Evolutionary conservation across 139 green algal genomes (phyloP), one percentile per base, ranked within the genome.

Genomic region (Nannochloris sp.): DNA sequence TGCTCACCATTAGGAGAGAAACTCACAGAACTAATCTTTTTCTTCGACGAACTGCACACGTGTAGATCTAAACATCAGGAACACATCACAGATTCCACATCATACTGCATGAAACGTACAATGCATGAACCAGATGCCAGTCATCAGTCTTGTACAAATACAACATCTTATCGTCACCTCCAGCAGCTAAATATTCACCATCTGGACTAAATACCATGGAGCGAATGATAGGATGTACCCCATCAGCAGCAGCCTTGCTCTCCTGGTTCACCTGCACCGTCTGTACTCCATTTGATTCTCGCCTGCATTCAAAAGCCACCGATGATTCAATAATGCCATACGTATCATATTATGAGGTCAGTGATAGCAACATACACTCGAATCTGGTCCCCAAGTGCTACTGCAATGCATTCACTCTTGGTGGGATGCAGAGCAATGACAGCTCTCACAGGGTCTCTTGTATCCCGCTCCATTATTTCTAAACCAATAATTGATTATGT

Each of bases 21-120:
- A 4, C 71, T 49, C 4, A 69, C 72, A 4, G 77, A 73, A 3
- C 68, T 85, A 11, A 85, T 46, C 65, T 89, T 90, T 59, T 95
- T 95, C 45, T 71, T 30, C 13, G 20, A 31, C 26, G 57, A 2
- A 64, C 20, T 29, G 58, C 58, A 56, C 17, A 20, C 5, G 20
- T 23, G n/a, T 9, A 53, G 20, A 3, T 53, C n/a, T 40, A 40
- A 40, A 40, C 33, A 40, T 40, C 5, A 40, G 33, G 8, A 2
- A 40, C 33, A 40, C 33, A 40, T 8, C 9, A 5, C 4, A 36
- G 4, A 8, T 8, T 36, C 30, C 30, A 40, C 33, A 40, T 40
- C 33, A 40, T 8, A 40, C 11, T 40, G 33, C 33, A 40, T 40
- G 33, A 40, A 8, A 53, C 46, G 16, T 23, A 53, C 46, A 53